Percentiles rank a stretch among this genome's conserved stretches.
Conservation (phyloP, 352 stramenopile species). For the Globisporangium canariense region DNA sequence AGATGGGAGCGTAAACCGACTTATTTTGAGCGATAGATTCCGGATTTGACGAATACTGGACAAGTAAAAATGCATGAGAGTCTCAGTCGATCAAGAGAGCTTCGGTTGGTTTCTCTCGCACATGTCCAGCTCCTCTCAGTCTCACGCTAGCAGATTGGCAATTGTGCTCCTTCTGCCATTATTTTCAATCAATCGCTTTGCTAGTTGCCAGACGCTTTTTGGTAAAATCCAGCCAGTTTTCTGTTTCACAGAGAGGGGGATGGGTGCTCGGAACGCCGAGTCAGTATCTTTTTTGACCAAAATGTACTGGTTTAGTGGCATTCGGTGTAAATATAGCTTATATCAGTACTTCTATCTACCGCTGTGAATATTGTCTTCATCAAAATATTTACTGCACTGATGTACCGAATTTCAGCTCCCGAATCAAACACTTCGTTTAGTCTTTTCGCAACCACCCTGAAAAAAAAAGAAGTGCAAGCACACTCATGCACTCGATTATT, state of each 20-base stretch:
- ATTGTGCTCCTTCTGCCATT: not conserved
- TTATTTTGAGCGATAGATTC: not conserved
- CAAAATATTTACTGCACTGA: too few relatives aligned
- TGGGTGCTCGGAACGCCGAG: not conserved
- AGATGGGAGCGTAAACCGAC: not conserved
- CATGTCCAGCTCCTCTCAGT: not conserved
- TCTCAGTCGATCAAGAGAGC: not conserved
- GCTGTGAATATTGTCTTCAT: too few relatives aligned
- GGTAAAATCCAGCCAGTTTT: slow-evolving; percentile 6
- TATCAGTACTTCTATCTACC: too few relatives aligned
- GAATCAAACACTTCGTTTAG: not conserved
- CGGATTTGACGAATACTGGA: too few relatives aligned
- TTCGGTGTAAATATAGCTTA: too few relatives aligned
- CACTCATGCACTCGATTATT: slow-evolving; percentile 2
- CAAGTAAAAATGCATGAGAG: not conserved
- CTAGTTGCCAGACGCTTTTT: not conserved
- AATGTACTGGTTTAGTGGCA: too few relatives aligned
- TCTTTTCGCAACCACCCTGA: not conserved
- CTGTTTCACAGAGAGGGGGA: not conserved
- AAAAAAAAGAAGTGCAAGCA: slow-evolving; percentile 1
- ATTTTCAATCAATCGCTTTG: not conserved
- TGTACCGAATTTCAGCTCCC: too few relatives aligned
- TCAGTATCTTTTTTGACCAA: not conserved
- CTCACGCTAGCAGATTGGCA: too few relatives aligned
- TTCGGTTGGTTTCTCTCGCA: not conserved